phyloP scores from a whole-genome alignment of 257 asterid species.

The Scutellaria galericulata region DNA sequence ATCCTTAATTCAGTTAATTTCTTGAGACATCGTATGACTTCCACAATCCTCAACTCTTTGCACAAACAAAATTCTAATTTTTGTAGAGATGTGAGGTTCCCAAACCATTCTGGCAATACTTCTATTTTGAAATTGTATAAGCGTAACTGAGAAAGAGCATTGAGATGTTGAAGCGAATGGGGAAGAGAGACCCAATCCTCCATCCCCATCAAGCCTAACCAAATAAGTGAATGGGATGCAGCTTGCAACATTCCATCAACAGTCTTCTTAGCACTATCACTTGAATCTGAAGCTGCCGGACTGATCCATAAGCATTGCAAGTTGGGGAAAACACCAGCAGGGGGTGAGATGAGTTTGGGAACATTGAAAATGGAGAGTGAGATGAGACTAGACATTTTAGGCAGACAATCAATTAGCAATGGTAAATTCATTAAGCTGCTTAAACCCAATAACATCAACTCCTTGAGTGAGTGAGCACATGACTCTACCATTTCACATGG shows the following conservation, averaged over 20 bases:
- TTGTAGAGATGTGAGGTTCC: not conserved
- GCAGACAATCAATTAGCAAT: not conserved
- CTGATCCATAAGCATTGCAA: no score
- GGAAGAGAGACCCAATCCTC: not conserved
- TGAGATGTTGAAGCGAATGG: not conserved
- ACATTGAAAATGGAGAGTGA: not conserved
- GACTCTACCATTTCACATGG: conserved; percentile 10
- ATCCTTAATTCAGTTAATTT: not conserved
- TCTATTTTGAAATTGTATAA: not conserved
- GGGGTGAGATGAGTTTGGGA: not conserved
- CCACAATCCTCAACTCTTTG: not conserved
- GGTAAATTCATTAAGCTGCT: not conserved
- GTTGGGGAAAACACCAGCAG: not conserved
- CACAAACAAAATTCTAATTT: not conserved
- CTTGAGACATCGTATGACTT: not conserved
- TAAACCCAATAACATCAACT: not conserved
- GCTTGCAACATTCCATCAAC: not conserved
- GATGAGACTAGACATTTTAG: not conserved
- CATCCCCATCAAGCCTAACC: no score
- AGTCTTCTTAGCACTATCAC: not conserved
- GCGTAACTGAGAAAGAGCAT: not conserved
- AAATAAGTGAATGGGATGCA: not conserved
- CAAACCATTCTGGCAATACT: conserved; percentile 3
- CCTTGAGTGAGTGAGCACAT: not conserved
- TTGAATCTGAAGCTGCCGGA: not conserved